These are phyloP conservation scores for Trichoderma guizhouense DNA, from an alignment of 2,329 filamentous ascomycete species.

Conservation along the genomic window DNA sequence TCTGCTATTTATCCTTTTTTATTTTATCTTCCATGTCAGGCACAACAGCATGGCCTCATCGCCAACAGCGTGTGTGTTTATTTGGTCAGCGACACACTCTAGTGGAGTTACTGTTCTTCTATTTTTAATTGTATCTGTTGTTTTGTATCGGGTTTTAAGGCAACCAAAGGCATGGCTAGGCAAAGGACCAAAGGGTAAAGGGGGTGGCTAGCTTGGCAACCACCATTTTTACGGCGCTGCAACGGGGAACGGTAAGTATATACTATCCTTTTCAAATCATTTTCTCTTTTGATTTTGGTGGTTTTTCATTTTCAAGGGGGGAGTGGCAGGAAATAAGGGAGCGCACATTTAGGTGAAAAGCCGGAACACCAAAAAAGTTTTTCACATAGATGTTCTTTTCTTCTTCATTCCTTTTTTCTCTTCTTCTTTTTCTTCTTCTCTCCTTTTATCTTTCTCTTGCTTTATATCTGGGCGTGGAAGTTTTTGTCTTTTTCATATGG, in stretches of 20 bases:
- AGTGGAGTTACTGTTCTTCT: neutral
- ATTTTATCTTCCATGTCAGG: neutral
- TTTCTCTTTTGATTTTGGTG: neutral
- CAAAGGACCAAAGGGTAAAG: neutral
- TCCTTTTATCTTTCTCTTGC: neutral
- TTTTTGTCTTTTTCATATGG: neutral
- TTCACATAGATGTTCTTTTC: neutral
- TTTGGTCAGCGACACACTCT: neutral
- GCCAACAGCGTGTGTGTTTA: neutral
- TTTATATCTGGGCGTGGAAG: neutral
- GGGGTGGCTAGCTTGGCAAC: neutral
- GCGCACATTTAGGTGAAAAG: slow-evolving; percentile 2
- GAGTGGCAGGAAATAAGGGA: neutral
- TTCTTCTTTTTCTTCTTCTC: neutral
- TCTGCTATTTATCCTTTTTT: neutral
- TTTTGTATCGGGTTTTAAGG: neutral
- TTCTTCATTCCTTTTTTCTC: neutral
- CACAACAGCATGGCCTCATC: neutral
- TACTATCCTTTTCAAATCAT: neutral
- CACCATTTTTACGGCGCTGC: neutral
- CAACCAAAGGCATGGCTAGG: neutral
- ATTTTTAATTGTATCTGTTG: neutral
- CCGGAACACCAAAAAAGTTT: neutral
- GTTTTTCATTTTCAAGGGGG: neutral
- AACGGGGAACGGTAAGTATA: slow-evolving; percentile 2